Evolutionary conservation across 805 yeast genomes (phyloP), one percentile per base, ranked within the genome.

Genomic region (Lipomyces sp.): DNA sequence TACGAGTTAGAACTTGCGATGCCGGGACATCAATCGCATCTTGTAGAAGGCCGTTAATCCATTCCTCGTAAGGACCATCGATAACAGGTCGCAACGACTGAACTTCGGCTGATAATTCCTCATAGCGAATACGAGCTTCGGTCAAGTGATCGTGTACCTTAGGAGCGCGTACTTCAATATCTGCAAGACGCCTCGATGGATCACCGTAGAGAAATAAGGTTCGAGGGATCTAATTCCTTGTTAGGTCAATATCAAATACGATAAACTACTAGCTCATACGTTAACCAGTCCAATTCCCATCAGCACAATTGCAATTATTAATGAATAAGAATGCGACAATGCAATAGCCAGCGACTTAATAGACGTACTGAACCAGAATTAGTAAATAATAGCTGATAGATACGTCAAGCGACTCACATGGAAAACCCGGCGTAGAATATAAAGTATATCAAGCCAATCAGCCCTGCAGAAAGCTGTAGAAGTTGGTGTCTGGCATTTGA

Each of bases 221-320:
- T 50, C 85, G 73, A 0, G 95, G 95, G 1, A 86, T 39, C 53
- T 51, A 29, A 16, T 7, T 23, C 16, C 31, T 16, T 18, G n/a
- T 24, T 22, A n/a, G 6, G 5, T n/a, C 28, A 7, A 7, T 19
- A 19, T 26, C 26, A 29, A 4, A 16, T 33, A 14, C 4, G 11
- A 6, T 13, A 26, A 11, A 24, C 13, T 6, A 24, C n/a, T 2
- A 34, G 21, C 18, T 23, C 54, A 22, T 43, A 54, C 72, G 39
- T 76, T 74, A 16, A 85, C 77, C 43, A 85, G 67, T 0, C 95
- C 95, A 65, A 86, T 90, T 2, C 91, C 86, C 85, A 87, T 81
- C 51, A 87, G 69, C 91, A 93, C 86, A 21, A 85, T 74, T 2
- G 91, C 89, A 31, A 87, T 62, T 1, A 83, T 72, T 62, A 87